Evolutionary conservation across 208 protist species (phyloP), one percentile per base, ranked within the genome.

Genomic region (Strigomonas galati): DNA sequence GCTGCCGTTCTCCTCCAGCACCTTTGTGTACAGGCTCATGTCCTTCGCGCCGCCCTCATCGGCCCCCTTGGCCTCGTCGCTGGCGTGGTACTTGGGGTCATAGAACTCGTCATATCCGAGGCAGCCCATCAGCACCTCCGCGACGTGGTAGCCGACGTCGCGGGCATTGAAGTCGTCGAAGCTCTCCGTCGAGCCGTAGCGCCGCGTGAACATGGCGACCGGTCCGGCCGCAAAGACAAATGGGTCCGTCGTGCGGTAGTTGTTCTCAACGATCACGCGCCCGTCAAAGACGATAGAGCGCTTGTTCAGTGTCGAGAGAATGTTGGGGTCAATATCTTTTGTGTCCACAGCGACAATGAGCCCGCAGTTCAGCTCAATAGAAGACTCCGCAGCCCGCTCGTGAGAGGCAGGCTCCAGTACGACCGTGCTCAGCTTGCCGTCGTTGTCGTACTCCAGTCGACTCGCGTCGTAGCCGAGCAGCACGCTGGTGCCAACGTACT

Each of bases 281-380:
- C 93, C 93, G 68, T 97, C 93, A 71, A 97, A 96, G 10, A 97
- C 93, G 57, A 97, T 94, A 49, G 85, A 91, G 28, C 89, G 79
- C 74, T 94, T 91, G 69, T 96, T 95, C 37, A 97, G 72, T 24
- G 91, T 85, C 0, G 86, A 86, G 24, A 97, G 78, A 19, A 97
- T 76, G 60, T 84, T 79, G 24, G 74, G 72, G 76, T 97, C 86
- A 65, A 97, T 95, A 71, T 97, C 93, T 66, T 95, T 94, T 28
- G 91, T 84, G 66, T 97, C 84, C 23, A 84, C 65, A 65, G 85
- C 91, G 31, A 97, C 76, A 57, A 97, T 89, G 31, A 96, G 52
- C 10, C 81, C 76, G 78, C 89, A 94, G 31, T 69, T 71, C 61
- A 97, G 63, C 76, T 97, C 93, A 14, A 96, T 83, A 5, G 87